Base-by-base conservation (phyloP, 352 stramenopile species). In the Globisporangium megalacanthum region DNA sequence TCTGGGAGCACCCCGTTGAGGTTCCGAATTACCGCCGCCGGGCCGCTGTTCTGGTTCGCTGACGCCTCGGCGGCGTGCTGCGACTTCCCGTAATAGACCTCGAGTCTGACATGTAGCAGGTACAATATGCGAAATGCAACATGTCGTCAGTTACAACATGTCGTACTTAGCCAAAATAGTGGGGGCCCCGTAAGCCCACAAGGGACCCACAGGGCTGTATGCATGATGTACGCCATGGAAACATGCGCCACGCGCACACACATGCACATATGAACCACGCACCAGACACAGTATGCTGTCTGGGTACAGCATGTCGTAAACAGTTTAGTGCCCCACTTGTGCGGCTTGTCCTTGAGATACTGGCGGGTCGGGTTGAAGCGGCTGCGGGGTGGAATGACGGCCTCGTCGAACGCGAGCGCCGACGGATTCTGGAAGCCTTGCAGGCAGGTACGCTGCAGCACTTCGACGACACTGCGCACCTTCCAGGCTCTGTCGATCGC, bases 391-490 rank as follows among this genome's bases (percentile, higher is more conserved):
- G 20, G 20, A 3, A 51, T 10, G 20, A 51, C 20, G 2, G 4
- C 20, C 14, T 33, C 46, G 11, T 61, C 46, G 17, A 65, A 65
- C 20, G 45, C 49, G 17, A 61, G 54, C 0, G 57, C 31, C 1
- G 53, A 35, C 17, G 49, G 49, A 3, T 20, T 25, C 3, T 20
- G 17, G 44, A 55, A 61, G 15, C 53, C 53, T 7, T 33, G 42
- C 7, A 25, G 15, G 37, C 58, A 65, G 0, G 53, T 61, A 0
- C 49, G 15, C 50, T 65, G 60, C 1, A 61, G 48, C 4, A 29
- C 25, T 1, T 29, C 25, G 25, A 29, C 25, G 25, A 29, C 25
- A 29, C 25, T 29, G 25, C 25, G 25, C 25, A 29, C 25, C 25
- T 29, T 29, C 25, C 25, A 29, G 1, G 25, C 25, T 29, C 25